Conservation (phyloP, 2,329 filamentous ascomycete genomes). For the Fusarium odoratissimum region DNA sequence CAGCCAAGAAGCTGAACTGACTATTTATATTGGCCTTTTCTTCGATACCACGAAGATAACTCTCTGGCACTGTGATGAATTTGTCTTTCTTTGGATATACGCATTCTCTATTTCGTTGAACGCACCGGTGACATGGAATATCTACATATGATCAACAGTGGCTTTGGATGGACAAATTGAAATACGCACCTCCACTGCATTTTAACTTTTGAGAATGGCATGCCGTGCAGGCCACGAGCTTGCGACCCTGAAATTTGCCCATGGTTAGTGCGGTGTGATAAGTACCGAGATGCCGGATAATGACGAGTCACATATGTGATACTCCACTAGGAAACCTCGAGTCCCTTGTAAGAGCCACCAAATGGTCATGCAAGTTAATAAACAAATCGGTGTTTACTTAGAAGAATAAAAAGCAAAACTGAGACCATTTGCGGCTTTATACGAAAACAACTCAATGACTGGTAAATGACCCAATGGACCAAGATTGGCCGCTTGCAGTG, state of each 20-base stretch:
- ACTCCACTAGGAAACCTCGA: not conserved
- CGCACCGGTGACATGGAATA: not conserved
- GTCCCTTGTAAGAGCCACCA: not conserved
- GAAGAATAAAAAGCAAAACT: not conserved
- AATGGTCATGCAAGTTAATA: not conserved
- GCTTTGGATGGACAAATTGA: fast-evolving
- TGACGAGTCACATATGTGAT: not conserved
- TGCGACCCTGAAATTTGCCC: not conserved
- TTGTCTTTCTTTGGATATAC: not conserved
- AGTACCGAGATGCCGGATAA: not conserved
- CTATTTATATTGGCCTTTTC: not conserved
- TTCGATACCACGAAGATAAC: not conserved
- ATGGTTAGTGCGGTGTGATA: not conserved
- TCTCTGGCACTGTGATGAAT: conserved; percentile 1
- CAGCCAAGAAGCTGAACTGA: not conserved
- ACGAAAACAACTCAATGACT: not conserved
- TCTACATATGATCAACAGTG: not conserved
- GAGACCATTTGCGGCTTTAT: not conserved
- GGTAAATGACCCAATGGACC: no score
- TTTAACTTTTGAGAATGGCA: conserved; percentile 6
- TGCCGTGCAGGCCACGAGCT: not conserved
- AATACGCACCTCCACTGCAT: conserved; percentile 2
- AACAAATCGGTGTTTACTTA: not conserved
- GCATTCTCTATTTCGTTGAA: not conserved
- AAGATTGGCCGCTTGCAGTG: not conserved